phyloP scores from a whole-genome alignment of 2,329 filamentous ascomycete genomes.

The Orbilia javanica region DNA sequence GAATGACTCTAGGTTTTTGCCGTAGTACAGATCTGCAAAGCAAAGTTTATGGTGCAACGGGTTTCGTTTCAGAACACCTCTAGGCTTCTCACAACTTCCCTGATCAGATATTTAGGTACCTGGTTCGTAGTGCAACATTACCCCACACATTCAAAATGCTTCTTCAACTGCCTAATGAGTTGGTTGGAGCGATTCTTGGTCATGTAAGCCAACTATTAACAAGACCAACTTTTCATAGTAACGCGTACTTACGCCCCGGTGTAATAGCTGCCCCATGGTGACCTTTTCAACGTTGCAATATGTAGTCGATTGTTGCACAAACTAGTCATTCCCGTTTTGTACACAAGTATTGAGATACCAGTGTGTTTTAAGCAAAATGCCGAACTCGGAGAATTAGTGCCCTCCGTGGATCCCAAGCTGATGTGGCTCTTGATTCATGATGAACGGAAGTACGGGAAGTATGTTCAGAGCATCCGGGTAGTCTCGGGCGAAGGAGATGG shows the following conservation, averaged over 20 bases:
- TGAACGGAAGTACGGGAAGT: not conserved
- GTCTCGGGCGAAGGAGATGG: not conserved
- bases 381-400: not conserved
- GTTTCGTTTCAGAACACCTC: too few species aligned
- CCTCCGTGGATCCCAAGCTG: not conserved
- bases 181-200: not conserved
- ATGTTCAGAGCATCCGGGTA: not conserved
- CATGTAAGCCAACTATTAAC: not conserved
- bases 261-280: constrained; percentile 4
- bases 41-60: too few species aligned
- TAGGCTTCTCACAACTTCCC: too few species aligned
- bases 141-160: not conserved
- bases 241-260: not conserved
- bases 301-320: constrained; percentile 9
- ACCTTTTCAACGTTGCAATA: constrained; percentile 1
- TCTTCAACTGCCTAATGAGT: constrained; percentile 2
- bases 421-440: not conserved
- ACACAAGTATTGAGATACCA: not conserved
- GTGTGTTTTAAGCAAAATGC: not conserved
- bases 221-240: not conserved
- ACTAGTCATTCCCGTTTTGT: constrained; percentile 4
- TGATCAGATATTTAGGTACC: too few species aligned
- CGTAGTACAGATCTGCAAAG: too few species aligned
- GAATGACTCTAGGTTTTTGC: too few species aligned
- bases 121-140: not conserved